Evolutionary conservation across 805 yeast species (phyloP).

Genomic region (Ogataea salicorniae): DNA sequence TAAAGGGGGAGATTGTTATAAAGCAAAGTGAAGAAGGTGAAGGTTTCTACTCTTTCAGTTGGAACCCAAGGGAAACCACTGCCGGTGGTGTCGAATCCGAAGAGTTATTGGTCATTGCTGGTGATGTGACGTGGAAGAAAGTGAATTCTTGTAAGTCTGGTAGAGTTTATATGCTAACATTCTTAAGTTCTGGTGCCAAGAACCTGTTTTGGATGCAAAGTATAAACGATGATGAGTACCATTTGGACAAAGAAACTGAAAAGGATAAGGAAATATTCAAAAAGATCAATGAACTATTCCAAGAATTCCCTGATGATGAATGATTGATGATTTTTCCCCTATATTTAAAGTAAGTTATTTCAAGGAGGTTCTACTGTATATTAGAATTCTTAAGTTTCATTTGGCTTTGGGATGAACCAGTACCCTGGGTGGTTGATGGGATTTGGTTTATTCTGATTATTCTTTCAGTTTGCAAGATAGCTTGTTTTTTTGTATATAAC

Average conservation of each 20-base stretch:
- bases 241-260: slow-evolving; percentile 48
- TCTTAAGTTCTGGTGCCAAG: slow-evolving; percentile 35
- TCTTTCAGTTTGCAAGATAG: too few relatives aligned
- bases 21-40: slow-evolving; percentile 65
- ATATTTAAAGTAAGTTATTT: too few relatives aligned
- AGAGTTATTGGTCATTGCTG: slow-evolving; percentile 73
- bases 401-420: too few relatives aligned
- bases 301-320: slow-evolving; percentile 26
- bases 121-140: slow-evolving; percentile 76
- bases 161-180: slow-evolving; percentile 48
- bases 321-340: not conserved
- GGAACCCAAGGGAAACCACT: slow-evolving; percentile 61
- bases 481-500: too few relatives aligned
- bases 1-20: slow-evolving; percentile 62
- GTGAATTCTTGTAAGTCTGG: slow-evolving; percentile 69
- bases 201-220: slow-evolving; percentile 75
- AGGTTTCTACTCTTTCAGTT: slow-evolving; percentile 60
- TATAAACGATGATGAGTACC: slow-evolving; percentile 57
- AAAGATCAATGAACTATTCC: slow-evolving; percentile 45
- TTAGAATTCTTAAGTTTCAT: too few relatives aligned
- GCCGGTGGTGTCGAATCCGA: slow-evolving; percentile 42
- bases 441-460: too few relatives aligned
- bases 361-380: too few relatives aligned
- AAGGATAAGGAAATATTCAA: slow-evolving; percentile 49
- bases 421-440: too few relatives aligned